Evolutionary conservation across 106 monocot species (phyloP), one percentile per base, ranked within the genome.

Genomic region (Agapanthus africanus): DNA sequence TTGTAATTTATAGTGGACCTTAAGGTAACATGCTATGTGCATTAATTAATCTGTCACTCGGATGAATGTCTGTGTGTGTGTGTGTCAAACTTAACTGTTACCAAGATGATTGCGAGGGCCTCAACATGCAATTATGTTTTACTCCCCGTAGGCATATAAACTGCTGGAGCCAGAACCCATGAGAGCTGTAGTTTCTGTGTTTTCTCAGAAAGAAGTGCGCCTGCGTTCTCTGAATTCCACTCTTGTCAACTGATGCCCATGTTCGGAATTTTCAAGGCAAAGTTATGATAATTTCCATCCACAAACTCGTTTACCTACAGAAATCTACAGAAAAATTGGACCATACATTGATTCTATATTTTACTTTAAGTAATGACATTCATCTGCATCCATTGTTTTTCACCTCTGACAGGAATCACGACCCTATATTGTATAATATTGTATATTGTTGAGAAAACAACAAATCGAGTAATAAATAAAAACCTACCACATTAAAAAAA

Each of bases 401-500:
- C 37, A 37, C 54, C 26, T 28, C 11, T 25, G 7, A 56, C 54
- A 56, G 18, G 30, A 28, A 56, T 28, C 2, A 28, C 7, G 30
- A 63, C 28, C 9, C 10, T 10, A 31, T 31, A 59, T 59, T 31
- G 30, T 9, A 59, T 28, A 27, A 26, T 19, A 33, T 4, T 59
- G 63, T 15, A 47, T 1, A 47, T 15, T 2, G 18, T 63, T 4
- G 21, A 10, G 10, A 37, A 32, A 37, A 22, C 37, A 37, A 63
- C 19, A 36, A 21, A 59, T 6, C 46, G 62, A 34, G 63, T 37
- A 63, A 63, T 63, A 63, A 34, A 37, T 63, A 21, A 7, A 63
- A 37, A 63, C 63, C 37, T 37, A 37, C 63, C 37, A 63, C 63
- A 38, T 63, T 63, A n/a, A 63, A 38, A 63, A 37, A 30, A 63